A percentile compares a stretch with the other conserved stretches of the same genome.
phyloP scores from a whole-genome alignment of 805 yeast species.

The Metschnikowia bowlesiae region DNA sequence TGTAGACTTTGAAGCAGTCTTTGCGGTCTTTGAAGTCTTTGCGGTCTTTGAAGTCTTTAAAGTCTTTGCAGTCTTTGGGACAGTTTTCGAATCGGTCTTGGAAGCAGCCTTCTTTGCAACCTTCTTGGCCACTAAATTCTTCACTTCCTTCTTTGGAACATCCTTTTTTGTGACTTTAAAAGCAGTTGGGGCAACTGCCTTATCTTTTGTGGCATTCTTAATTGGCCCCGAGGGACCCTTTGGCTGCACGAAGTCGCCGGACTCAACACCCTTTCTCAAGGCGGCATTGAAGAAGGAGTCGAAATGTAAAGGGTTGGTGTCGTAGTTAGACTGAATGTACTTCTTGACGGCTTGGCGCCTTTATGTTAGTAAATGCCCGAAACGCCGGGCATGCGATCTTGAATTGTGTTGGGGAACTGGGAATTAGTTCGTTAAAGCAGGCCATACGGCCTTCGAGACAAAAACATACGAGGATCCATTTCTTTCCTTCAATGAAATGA shows the following conservation, averaged over 20 bases:
- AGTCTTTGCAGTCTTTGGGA: conserved; percentile 23
- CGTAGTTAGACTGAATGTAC: conserved; percentile 62
- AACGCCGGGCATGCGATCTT: neutral
- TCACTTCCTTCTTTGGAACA: conserved; percentile 2
- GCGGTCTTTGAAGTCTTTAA: neutral
- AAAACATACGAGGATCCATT: conserved; percentile 65
- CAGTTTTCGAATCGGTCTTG: conserved; percentile 54
- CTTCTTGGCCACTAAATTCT: conserved; percentile 6
- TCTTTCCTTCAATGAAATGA: conserved; percentile 69
- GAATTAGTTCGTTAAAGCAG: neutral
- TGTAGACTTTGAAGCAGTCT: neutral
- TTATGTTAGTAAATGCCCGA: conserved; percentile 17
- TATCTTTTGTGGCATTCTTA: conserved; percentile 51
- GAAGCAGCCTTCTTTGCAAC: neutral
- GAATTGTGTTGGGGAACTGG: neutral
- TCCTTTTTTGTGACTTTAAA: conserved; percentile 4
- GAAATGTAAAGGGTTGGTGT: conserved; percentile 58
- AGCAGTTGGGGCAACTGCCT: conserved; percentile 6
- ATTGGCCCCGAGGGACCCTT: conserved; percentile 89
- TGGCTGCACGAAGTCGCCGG: conserved; percentile 77
- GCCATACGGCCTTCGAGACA: neutral
- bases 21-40: conserved; percentile 1
- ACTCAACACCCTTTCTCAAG: conserved; percentile 71
- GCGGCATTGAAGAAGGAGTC: conserved; percentile 76
- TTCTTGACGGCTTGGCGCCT: conserved; percentile 87